Base-by-base conservation (phyloP, 768 basidiomycete species). In the Leucocoprinus leucothites region DNA sequence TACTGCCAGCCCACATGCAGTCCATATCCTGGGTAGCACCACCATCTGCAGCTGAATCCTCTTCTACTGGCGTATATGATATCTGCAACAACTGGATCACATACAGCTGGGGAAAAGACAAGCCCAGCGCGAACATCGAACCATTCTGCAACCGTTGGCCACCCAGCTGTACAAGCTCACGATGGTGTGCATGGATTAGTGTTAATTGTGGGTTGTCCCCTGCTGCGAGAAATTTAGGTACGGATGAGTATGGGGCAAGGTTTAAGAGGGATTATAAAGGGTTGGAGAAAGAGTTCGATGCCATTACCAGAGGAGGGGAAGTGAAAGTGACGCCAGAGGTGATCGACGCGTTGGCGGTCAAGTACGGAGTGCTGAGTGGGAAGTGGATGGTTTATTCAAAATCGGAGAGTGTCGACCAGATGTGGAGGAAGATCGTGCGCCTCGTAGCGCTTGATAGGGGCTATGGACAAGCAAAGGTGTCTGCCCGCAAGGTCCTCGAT, bases 341-440 rank as follows among this genome's bases (percentile, higher is more conserved):
- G 4, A 57, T 76, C 8, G 74, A 76, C 51, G 49, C 61, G 16
- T 64, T 75, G 41, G 71, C 74, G n/a, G 63, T 56, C 28, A 57
- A 64, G 7, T 65, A 73, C 56, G 60, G 64, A 16, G 66, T 71
- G 7, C 43, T 71, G 5, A 48, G 60, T 3, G 73, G 71, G n/a
- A 74, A 75, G 48, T 75, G 75, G 73, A 61, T 76, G 53, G 60
- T 76, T 9, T 74, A 73, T 51, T 58, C 63, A n/a, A 60, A 70
- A 22, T 47, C 65, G 1, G 38, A 56, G 16, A 59, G 67, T 46
- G 62, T 74, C 13, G 74, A 76, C 52, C 60, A 60, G 11, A 58
- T 74, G 1, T 76, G 74, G 75, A 63, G 61, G 3, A 67, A 67
- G 35, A 59, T 75, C 24, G 67, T 74, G 14, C 41, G 56, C 7